These are phyloP conservation scores for Exophiala bonariae DNA, from an alignment of 2,329 filamentous ascomycete species.

Conservation along the genomic window DNA sequence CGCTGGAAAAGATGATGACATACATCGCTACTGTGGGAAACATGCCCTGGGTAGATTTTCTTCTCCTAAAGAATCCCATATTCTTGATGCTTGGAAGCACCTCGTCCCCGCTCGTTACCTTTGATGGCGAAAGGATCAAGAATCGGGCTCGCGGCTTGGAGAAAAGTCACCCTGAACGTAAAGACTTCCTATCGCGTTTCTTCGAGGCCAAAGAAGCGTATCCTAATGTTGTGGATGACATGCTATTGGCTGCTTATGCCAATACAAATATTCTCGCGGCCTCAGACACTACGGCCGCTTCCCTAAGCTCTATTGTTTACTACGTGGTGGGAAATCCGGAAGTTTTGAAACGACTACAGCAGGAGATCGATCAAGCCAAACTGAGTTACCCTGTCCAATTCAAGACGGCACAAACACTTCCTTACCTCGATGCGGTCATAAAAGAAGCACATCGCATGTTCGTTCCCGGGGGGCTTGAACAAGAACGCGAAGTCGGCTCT, in stretches of 20 bases:
- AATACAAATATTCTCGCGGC: too few relatives aligned
- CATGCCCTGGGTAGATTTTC: constrained; percentile 68
- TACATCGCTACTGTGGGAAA: constrained; percentile 57
- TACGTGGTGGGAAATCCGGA: too few relatives aligned
- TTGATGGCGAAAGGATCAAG: background rate
- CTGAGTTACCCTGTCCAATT: too few relatives aligned
- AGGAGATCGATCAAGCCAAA: too few relatives aligned
- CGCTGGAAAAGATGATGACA: background rate
- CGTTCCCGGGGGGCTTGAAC: constrained; percentile 33
- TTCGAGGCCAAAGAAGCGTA: too few relatives aligned
- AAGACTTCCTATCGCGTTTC: too few relatives aligned
- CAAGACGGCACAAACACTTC: too few relatives aligned
- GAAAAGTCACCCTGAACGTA: background rate
- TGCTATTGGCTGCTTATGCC: too few relatives aligned
- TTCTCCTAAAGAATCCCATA: constrained; percentile 74
- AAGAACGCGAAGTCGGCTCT: constrained; percentile 35
- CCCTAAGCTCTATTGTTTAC: too few relatives aligned
- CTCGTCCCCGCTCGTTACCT: background rate
- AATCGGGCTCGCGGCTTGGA: constrained; percentile 7
- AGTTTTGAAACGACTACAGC: too few relatives aligned
- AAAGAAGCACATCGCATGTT: constrained; percentile 39
- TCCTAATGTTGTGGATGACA: too few relatives aligned
- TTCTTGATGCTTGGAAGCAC: constrained; percentile 34
- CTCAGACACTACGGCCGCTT: too few relatives aligned
- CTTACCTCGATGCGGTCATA: constrained; percentile 38